Percentiles rank a stretch among this genome's conserved stretches.
These are phyloP conservation scores for Xylaria sp. DNA, from an alignment of 2,329 filamentous ascomycete species.

Conservation along the genomic window DNA sequence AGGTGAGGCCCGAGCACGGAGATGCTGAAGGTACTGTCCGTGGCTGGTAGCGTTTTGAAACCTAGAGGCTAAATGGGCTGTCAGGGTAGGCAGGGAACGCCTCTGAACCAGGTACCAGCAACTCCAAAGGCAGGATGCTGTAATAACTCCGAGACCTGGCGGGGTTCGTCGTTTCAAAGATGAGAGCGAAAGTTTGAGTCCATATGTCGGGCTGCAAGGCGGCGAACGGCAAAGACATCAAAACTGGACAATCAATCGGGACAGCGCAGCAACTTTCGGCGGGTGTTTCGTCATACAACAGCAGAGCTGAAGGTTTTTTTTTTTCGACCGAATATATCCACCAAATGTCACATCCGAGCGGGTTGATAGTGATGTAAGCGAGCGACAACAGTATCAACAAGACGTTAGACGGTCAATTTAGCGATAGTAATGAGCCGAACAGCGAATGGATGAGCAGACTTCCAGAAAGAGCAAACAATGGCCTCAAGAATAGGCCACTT, in stretches of 20 bases:
- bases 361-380: conserved; percentile 10
- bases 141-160: conserved; percentile 13
- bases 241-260: conserved; percentile 6
- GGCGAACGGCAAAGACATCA: conserved; percentile 21
- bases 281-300: conserved; percentile 2
- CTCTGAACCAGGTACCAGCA: background rate
- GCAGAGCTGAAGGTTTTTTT: conserved; percentile 1
- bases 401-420: conserved; percentile 9
- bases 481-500: conserved; percentile 21
- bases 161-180: conserved; percentile 7
- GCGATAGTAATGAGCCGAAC: conserved; percentile 27
- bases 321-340: background rate
- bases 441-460: conserved; percentile 23
- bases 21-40: conserved; percentile 11
- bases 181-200: conserved; percentile 10
- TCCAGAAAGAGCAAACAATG: conserved; percentile 3
- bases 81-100: background rate
- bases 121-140: conserved; percentile 11
- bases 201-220: conserved; percentile 23
- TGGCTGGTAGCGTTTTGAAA: conserved; percentile 17
- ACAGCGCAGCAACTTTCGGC: background rate
- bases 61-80: conserved; percentile 17
- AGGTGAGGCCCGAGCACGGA: background rate
- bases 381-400: background rate
- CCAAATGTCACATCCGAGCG: conserved; percentile 2